phyloP scores from a whole-genome alignment of 2,329 filamentous ascomycete species.

The Diplodia seriata region DNA sequence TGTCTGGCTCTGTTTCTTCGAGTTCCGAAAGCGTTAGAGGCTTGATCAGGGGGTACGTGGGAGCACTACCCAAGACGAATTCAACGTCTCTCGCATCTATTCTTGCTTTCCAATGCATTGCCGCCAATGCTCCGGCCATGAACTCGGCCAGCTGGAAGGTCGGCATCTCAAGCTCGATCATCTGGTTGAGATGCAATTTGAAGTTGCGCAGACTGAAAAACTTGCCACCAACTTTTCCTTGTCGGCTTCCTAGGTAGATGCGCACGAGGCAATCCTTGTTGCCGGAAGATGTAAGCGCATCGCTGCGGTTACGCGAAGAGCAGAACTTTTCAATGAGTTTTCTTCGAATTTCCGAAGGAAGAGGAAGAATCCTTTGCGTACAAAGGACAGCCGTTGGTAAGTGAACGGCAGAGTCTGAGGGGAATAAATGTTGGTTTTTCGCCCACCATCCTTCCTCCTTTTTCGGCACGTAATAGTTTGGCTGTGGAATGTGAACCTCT shows the following conservation, averaged over 20 bases:
- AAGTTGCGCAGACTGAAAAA: conserved; percentile 59
- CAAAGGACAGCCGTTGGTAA: conserved; percentile 1
- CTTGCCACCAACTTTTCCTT: conserved; percentile 33
- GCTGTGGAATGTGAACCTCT: not conserved
- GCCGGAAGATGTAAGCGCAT: conserved; percentile 21
- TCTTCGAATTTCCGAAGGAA: not conserved
- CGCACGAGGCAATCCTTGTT: conserved; percentile 58
- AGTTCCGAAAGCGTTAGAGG: not conserved
- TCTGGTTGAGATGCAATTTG: conserved; percentile 58
- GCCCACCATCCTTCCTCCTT: not conserved
- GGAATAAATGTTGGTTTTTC: not conserved
- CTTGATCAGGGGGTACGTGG: conserved; percentile 14
- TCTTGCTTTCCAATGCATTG: conserved; percentile 57
- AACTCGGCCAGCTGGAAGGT: conserved; percentile 41
- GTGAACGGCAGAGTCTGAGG: not conserved
- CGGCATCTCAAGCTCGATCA: conserved; percentile 50
- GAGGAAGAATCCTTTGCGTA: not conserved
- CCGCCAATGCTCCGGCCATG: conserved; percentile 60
- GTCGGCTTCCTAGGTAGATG: conserved; percentile 56
- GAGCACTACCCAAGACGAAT: conserved; percentile 54
- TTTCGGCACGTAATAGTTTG: not conserved
- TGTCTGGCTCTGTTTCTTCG: not conserved
- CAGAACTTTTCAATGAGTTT: conserved; percentile 16
- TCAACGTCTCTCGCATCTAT: conserved; percentile 63
- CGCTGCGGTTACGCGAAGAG: not conserved